phyloP scores from a whole-genome alignment of 2,329 filamentous ascomycete genomes.

The Tolypocladium tropicale region DNA sequence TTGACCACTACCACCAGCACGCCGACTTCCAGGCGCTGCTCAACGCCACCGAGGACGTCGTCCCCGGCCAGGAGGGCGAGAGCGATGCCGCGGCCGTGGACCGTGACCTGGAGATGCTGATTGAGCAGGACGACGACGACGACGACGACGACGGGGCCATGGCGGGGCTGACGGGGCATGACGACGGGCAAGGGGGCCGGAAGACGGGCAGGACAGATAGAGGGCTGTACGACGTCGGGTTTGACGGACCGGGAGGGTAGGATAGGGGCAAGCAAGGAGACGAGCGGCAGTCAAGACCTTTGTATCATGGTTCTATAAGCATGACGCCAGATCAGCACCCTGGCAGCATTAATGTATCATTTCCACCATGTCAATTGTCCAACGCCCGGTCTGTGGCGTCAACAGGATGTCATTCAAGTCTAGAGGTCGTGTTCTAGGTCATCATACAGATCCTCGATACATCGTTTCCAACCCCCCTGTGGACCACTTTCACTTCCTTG shows the following conservation, averaged over 20 bases:
- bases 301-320: not conserved
- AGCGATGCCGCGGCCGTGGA: constrained; percentile 32
- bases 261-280: not conserved
- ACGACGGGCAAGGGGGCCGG: constrained; percentile 5
- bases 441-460: constrained; percentile 26
- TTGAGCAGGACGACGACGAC: constrained; percentile 32
- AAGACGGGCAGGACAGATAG: constrained; percentile 12
- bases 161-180: constrained; percentile 9
- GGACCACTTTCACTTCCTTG: constrained; percentile 1
- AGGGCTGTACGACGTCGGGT: constrained; percentile 17
- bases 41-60: constrained; percentile 33
- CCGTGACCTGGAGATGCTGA: constrained; percentile 41
- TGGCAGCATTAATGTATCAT: not conserved
- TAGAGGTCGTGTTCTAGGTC: constrained; percentile 17
- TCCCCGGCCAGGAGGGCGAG: constrained; percentile 12
- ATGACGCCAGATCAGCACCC: not conserved
- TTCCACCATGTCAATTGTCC: not conserved
- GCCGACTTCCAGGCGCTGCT: constrained; percentile 45
- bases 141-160: constrained; percentile 26
- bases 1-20: constrained; percentile 31
- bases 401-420: constrained; percentile 1
- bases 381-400: not conserved
- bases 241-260: constrained; percentile 12
- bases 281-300: not conserved
- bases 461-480: constrained; percentile 5